Evolutionary conservation across 257 asterid species (phyloP), one percentile per base, ranked within the genome.

Genomic region (Rauvolfia tetraphylla): DNA sequence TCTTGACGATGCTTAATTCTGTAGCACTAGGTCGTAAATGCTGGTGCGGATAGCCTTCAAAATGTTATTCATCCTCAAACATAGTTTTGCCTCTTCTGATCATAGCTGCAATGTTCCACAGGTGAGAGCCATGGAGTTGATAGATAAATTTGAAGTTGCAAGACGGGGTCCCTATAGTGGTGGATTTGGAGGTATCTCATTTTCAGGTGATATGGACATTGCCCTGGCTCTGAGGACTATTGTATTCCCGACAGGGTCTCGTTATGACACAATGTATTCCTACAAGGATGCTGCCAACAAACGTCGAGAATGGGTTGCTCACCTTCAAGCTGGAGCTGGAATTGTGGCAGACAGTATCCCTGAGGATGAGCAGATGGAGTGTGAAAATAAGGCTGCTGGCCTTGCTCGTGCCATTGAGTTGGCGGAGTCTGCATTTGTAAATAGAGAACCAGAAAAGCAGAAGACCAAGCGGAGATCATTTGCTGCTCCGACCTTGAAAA

Each of bases 91-190:
- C 42, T 46, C 14, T 15, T 49, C 33, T 65, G 18, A 34, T 23
- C 17, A 69, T 63, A 11, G 27, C 29, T 61, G 54, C 58, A 71
- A 8, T 63, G n/a, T 42, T 71, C 68, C 77, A 39, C 88, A 94
- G 95, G 98, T 92, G 62, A 92, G 75, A 86, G 98, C 96, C 53
- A 92, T 95, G 99, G 90, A 92, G 84, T 68, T 95, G 87, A 92
- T 95, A 1, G 98, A 95, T 75, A 76, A 86, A 61, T 71, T 95
- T 12, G 99, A 95, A 76, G 82, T 82, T 42, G 79, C 87, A 17
- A 82, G 94, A 76, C 81, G 99, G 51, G 99, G 98, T 13, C 97
- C 99, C 5, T 95, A 89, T 49, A 89, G 98, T 13, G 98, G 99
- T 23, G 98, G 98, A 22, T 90, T 92, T 39, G 98, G 98, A 39